phyloP scores from a whole-genome alignment of 2,329 filamentous ascomycete species.

The Tolypocladium ophioglossoides region DNA sequence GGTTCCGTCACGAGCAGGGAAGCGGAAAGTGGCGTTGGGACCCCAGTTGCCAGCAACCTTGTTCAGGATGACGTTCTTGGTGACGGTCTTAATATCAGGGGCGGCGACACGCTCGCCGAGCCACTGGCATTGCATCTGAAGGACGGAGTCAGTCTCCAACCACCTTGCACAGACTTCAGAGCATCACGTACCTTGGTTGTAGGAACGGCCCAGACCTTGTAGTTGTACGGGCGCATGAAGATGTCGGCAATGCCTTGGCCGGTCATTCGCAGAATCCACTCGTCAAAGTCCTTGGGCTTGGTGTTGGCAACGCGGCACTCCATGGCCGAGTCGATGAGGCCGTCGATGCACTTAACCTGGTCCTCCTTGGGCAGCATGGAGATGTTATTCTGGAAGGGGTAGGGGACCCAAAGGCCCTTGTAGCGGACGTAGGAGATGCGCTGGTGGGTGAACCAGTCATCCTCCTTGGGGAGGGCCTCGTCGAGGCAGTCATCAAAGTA shows the following conservation, averaged over 20 bases:
- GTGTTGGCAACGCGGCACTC: slow-evolving; percentile 77
- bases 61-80: slow-evolving; percentile 88
- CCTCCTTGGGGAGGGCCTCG: slow-evolving; percentile 86
- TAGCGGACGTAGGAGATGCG: slow-evolving; percentile 98
- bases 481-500: slow-evolving; percentile 99
- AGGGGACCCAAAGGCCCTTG: slow-evolving; percentile 93
- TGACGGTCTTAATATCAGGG: slow-evolving; percentile 87
- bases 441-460: slow-evolving; percentile 97
- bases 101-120: slow-evolving; percentile 97
- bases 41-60: slow-evolving; percentile 98
- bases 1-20: slow-evolving; percentile 90
- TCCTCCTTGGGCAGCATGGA: slow-evolving; percentile 97
- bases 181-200: slow-evolving; percentile 69
- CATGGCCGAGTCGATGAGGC: slow-evolving; percentile 88
- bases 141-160: background rate
- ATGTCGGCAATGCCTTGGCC: slow-evolving; percentile 82
- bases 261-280: slow-evolving; percentile 94
- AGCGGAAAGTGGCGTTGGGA: slow-evolving; percentile 95
- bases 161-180: background rate
- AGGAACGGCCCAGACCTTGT: slow-evolving; percentile 98
- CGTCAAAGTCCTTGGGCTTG: slow-evolving; percentile 94
- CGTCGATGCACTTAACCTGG: slow-evolving; percentile 87
- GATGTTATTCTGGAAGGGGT: slow-evolving; percentile 99
- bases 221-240: slow-evolving; percentile 99
- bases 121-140: slow-evolving; percentile 96